These are phyloP conservation scores for Candolleomyces aberdarensis DNA, from an alignment of 768 basidiomycete species.

Conservation along the genomic window DNA sequence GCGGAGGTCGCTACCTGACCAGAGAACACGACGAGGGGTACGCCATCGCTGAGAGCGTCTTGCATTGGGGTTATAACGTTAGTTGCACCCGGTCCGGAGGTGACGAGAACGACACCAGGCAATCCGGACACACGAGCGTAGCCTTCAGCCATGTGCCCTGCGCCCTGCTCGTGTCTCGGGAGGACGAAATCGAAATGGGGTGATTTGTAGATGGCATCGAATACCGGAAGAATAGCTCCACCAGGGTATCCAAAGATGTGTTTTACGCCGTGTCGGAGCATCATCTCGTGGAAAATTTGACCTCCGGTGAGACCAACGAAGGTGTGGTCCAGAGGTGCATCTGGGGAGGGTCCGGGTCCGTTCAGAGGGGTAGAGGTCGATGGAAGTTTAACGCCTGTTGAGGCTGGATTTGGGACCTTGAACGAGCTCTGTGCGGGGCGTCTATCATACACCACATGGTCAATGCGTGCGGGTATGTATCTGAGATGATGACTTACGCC, in stretches of 20 bases:
- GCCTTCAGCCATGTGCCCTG: constrained; percentile 98
- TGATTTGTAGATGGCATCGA: constrained; percentile 98
- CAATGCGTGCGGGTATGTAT: background rate
- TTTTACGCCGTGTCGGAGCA: constrained; percentile 94
- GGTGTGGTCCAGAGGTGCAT: constrained; percentile 64
- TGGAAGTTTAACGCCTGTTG: constrained; percentile 32
- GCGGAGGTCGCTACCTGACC: constrained; percentile 99
- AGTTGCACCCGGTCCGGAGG: constrained; percentile 96
- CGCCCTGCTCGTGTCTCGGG: constrained; percentile 96
- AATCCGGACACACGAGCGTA: constrained; percentile 97
- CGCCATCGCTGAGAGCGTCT: constrained; percentile 91
- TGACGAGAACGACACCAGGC: constrained; percentile 96
- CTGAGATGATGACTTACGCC: constrained; percentile 43
- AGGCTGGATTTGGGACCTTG: constrained; percentile 29
- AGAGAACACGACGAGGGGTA: constrained; percentile 92
- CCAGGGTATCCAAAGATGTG: constrained; percentile 98
- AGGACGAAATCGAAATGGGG: constrained; percentile 93
- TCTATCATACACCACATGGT: constrained; percentile 48
- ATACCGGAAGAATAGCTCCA: constrained; percentile 98
- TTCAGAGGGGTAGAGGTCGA: constrained; percentile 23
- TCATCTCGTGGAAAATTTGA: constrained; percentile 99
- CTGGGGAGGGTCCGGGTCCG: constrained; percentile 38
- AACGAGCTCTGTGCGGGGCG: constrained; percentile 53
- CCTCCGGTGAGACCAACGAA: constrained; percentile 96
- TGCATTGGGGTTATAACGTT: constrained; percentile 99